These are phyloP conservation scores for Pluteus cervinus DNA, from an alignment of 768 basidiomycete species.

Conservation along the genomic window DNA sequence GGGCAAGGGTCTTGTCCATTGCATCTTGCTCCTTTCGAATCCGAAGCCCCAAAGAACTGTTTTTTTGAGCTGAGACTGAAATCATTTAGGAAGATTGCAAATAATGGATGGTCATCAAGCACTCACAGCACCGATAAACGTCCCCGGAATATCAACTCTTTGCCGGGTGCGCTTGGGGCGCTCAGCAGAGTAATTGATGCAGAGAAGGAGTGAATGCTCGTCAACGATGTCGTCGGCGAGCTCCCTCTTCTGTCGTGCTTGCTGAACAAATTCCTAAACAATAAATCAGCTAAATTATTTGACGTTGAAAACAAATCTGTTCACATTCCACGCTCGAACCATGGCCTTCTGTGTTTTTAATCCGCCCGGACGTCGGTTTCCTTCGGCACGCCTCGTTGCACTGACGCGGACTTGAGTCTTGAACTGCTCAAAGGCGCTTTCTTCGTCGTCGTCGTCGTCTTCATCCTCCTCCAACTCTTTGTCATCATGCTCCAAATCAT, in stretches of 20 bases:
- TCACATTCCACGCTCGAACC: constrained; percentile 9
- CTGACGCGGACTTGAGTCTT: constrained; percentile 2
- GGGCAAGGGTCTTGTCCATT: constrained; percentile 5
- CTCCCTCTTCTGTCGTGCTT: background rate
- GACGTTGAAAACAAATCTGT: too few relatives aligned
- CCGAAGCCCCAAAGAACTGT: constrained; percentile 12
- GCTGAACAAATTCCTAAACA: constrained; percentile 4
- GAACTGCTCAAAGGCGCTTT: too few relatives aligned
- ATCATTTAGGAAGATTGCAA: too few relatives aligned
- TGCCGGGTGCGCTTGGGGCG: constrained; percentile 10
- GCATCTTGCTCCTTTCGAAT: constrained; percentile 15
- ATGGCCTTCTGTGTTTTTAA: constrained; percentile 8
- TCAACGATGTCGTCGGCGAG: constrained; percentile 14
- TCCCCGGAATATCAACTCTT: constrained; percentile 12
- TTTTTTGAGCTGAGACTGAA: constrained; percentile 14
- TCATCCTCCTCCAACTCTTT: too few relatives aligned
- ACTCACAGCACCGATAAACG: constrained; percentile 14
- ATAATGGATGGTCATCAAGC: too few relatives aligned
- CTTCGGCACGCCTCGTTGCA: constrained; percentile 7
- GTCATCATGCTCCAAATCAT: too few relatives aligned
- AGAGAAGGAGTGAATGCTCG: constrained; percentile 12
- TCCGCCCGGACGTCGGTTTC: constrained; percentile 10
- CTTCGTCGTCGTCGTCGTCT: constrained; percentile 3
- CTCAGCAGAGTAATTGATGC: constrained; percentile 9
- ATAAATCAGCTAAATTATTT: background rate